These are phyloP conservation scores for Westerdykella ornata DNA, from an alignment of 2,329 filamentous ascomycete species.

Conservation along the genomic window DNA sequence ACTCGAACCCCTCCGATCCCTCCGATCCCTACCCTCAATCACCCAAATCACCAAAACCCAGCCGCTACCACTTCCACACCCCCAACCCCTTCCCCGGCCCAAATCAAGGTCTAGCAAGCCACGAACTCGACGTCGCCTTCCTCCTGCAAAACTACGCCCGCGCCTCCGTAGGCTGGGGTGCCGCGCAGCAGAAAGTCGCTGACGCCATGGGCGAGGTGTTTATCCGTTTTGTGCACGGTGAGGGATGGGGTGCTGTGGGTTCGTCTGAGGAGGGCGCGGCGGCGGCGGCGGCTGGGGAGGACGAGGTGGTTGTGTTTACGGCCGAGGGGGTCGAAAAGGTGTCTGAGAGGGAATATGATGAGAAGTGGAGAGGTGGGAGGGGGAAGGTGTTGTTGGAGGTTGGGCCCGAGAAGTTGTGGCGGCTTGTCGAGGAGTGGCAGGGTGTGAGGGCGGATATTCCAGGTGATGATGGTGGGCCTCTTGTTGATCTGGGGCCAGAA, in stretches of 20 bases:
- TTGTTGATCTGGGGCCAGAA: too few relatives aligned
- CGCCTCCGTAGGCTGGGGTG: conserved; percentile 8
- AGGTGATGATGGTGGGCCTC: too few relatives aligned
- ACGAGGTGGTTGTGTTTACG: conserved; percentile 19
- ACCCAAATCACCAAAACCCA: conserved; percentile 3
- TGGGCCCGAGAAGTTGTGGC: conserved; percentile 18
- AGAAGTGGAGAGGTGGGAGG: conserved; percentile 14
- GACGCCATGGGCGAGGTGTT: conserved; percentile 19
- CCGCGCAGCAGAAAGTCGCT: conserved; percentile 6
- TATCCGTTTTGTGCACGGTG: conserved; percentile 19
- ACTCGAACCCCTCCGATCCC: too few relatives aligned
- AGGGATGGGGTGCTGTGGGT: conserved; percentile 14
- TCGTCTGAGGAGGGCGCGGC: too few relatives aligned
- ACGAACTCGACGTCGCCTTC: conserved; percentile 29
- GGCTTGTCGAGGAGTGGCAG: conserved; percentile 24
- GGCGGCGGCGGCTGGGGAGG: neutral
- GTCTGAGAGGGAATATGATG: conserved; percentile 19
- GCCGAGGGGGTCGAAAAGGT: conserved; percentile 8
- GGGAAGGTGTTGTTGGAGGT: conserved; percentile 18
- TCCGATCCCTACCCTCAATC: too few relatives aligned
- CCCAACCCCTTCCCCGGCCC: conserved; percentile 23
- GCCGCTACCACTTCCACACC: conserved; percentile 26
- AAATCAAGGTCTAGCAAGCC: conserved; percentile 17
- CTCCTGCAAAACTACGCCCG: conserved; percentile 24
- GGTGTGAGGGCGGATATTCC: conserved; percentile 17